phyloP scores from a whole-genome alignment of 768 basidiomycete genomes.

The Cystobasidium onofrii region DNA sequence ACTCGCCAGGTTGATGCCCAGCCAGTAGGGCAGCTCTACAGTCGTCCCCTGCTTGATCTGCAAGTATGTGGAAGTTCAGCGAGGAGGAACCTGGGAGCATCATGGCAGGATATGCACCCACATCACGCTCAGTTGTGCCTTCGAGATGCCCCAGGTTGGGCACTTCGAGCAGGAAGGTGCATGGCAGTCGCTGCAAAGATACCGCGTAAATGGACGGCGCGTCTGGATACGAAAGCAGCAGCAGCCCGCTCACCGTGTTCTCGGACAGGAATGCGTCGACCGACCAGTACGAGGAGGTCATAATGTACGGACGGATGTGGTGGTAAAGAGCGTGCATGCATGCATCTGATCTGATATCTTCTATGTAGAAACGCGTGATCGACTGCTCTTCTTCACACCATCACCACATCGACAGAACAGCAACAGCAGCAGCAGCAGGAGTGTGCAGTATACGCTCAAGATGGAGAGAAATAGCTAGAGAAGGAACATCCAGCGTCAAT shows the following conservation, averaged over 20 bases:
- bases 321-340: too few relatives aligned
- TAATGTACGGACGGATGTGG: neutral
- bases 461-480: too few relatives aligned
- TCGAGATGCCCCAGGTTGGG: conserved; percentile 41
- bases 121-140: conserved; percentile 40
- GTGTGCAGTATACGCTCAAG: too few relatives aligned
- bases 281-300: conserved; percentile 53
- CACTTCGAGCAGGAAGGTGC: conserved; percentile 36
- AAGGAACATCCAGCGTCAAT: too few relatives aligned
- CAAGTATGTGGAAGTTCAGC: too few relatives aligned
- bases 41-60: conserved; percentile 37
- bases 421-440: neutral
- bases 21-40: conserved; percentile 42
- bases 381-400: neutral
- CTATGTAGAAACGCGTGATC: too few relatives aligned
- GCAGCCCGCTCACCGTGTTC: conserved; percentile 22
- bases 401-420: neutral
- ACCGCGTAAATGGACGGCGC: neutral
- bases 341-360: too few relatives aligned
- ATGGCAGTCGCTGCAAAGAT: conserved; percentile 37
- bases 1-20: conserved; percentile 36
- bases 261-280: conserved; percentile 38
- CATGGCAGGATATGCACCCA: neutral
- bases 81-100: too few relatives aligned
- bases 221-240: neutral